Percentiles rank a stretch among this genome's conserved stretches.
phyloP scores from a whole-genome alignment of 2,329 filamentous ascomycete species.

The Arthrobotrys sphaeroides region DNA sequence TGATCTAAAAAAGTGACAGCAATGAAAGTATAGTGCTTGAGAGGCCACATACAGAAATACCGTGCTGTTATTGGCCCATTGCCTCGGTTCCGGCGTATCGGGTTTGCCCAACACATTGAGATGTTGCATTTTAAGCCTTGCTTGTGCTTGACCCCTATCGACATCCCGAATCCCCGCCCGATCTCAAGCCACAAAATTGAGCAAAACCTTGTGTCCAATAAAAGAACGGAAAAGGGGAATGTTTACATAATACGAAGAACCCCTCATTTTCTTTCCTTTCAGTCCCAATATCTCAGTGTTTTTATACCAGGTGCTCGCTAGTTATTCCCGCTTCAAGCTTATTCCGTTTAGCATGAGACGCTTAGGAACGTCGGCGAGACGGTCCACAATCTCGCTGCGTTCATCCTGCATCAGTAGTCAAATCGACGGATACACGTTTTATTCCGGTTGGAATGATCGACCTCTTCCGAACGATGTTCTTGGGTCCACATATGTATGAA shows the following conservation, averaged over 20 bases:
- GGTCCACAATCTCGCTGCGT: neutral
- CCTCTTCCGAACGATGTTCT: neutral
- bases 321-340: constrained; percentile 32
- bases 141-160: constrained; percentile 5
- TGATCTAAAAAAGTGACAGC: too few species aligned
- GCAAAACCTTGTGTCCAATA: neutral
- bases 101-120: neutral
- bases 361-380: constrained; percentile 13
- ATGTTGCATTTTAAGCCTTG: neutral
- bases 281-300: neutral
- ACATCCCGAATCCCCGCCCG: constrained; percentile 3
- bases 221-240: neutral
- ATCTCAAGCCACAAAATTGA: constrained; percentile 4
- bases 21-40: too few species aligned
- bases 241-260: constrained; percentile 5
- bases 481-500: neutral
- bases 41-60: too few species aligned
- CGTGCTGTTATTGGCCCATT: too few species aligned
- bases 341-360: constrained; percentile 10
- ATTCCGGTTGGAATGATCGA: constrained; percentile 11
- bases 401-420: neutral
- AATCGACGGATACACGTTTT: neutral
- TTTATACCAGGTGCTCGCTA: constrained; percentile 18
- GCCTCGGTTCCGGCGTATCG: neutral
- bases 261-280: constrained; percentile 2